A percentile compares a stretch with the other conserved stretches of the same genome.
These are phyloP conservation scores for Paecilomyces variotii DNA, from an alignment of 2,329 filamentous ascomycete genomes.

Conservation along the genomic window DNA sequence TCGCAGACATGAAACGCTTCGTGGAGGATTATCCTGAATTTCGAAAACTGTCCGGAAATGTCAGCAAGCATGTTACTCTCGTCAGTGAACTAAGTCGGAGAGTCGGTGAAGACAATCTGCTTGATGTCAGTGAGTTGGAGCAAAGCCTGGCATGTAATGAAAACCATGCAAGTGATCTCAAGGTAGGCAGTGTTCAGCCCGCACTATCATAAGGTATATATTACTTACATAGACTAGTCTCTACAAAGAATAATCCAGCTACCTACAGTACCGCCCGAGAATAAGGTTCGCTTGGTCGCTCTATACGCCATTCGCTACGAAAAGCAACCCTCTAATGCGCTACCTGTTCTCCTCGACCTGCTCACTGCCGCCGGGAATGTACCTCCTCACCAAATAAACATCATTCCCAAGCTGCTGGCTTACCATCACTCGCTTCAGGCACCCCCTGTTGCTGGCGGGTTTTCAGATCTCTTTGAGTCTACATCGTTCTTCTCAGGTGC, in stretches of 20 bases:
- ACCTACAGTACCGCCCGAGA: constrained; percentile 65
- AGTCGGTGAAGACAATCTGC: constrained; percentile 73
- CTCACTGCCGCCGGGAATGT: constrained; percentile 78
- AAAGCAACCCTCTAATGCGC: constrained; percentile 73
- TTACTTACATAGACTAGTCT: constrained; percentile 43
- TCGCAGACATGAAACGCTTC: constrained; percentile 97
- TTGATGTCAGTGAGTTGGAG: constrained; percentile 96
- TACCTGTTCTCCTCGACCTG: constrained; percentile 79
- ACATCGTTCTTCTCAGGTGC: constrained; percentile 86
- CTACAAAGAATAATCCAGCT: constrained; percentile 81
- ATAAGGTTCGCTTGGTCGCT: constrained; percentile 82
- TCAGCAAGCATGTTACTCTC: constrained; percentile 95
- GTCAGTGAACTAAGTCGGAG: constrained; percentile 87
- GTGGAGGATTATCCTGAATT: constrained; percentile 99
- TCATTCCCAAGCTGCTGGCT: constrained; percentile 71
- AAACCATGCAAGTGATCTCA: constrained; percentile 85
- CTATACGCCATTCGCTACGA: constrained; percentile 93
- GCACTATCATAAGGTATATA: not conserved
- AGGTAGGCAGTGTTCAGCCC: constrained; percentile 45
- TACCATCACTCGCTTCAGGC: constrained; percentile 85
- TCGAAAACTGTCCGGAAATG: constrained; percentile 90
- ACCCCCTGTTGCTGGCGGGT: constrained; percentile 64
- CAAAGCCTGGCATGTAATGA: constrained; percentile 96
- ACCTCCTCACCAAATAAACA: constrained; percentile 63
- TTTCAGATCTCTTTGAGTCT: constrained; percentile 87